Evolutionary conservation across 1,284 basidiomycete genomes (phyloP), one percentile per base, ranked within the genome.

Genomic region (Butyriboletus pseudospeciosus): DNA sequence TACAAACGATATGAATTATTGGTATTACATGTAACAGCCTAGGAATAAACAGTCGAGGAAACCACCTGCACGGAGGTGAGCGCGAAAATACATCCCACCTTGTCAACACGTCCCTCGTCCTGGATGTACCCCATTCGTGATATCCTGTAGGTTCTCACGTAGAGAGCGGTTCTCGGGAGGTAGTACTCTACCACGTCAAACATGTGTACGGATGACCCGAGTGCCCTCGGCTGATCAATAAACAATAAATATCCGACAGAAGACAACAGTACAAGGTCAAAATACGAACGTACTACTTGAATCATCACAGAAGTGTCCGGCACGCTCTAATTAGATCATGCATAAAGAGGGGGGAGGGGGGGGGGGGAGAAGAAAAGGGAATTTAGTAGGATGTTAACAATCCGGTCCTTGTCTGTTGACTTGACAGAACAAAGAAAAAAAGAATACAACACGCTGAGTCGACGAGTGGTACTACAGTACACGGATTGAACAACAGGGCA

Each of bases 121-220:
- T 4, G n/a, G 7, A 30, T 10, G 4, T 1, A 1, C 17, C 2
- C 1, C 0, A 16, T 23, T 0, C n/a, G 4, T 4, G 12, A 17
- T 34, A 25, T 32, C 7, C 47, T 6, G n/a, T 4, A 51, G 23
- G 23, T 16, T 5, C 14, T 17, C 37, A 41, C 38, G 38, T 1
- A 13, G 20, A 9, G 41, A 9, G 4, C 1, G 10, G 36, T 49
- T 37, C 28, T 43, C 5, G 32, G 52, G 0, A 57, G 32, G 17
- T 56, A 57, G 20, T 49, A 48, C 5, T 32, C 8, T 16, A 44
- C 40, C 6, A 39, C 26, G 2, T 13, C 2, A 13, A 32, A 30
- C 25, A 23, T 6, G 20, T 20, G 20, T 20, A 20, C 20, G 20
- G 20, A 20, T 20, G 20, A 20, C 20, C 20, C 20, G 20, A 20